These are phyloP conservation scores for Salvia splendens DNA, from an alignment of 257 asterid genomes.

Conservation along the genomic window DNA sequence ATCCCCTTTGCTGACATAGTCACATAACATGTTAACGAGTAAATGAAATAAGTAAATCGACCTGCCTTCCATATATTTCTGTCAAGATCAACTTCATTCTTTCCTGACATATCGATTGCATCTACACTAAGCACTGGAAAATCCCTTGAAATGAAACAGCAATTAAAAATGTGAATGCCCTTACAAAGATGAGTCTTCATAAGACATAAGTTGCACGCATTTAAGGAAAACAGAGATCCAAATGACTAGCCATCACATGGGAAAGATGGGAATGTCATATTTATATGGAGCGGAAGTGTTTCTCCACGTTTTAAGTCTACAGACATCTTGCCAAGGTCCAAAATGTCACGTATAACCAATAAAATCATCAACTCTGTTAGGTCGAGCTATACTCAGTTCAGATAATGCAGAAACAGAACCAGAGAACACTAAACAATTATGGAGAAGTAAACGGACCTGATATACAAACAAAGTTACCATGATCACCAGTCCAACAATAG, in stretches of 20 bases:
- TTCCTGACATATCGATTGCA: conserved; percentile 98
- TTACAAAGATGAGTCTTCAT: conserved; percentile 7
- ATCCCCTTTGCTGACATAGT: neutral
- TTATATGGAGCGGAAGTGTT: conserved; percentile 94
- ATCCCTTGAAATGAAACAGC: conserved; percentile 17
- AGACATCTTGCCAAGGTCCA: conserved; percentile 65
- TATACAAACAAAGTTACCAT: conserved; percentile 89
- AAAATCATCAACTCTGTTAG: neutral
- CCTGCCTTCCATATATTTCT: conserved; percentile 96
- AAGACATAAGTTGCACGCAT: neutral
- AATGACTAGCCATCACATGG: conserved; percentile 91
- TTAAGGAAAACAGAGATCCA: conserved; percentile 24
- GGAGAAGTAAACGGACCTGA: conserved; percentile 57
- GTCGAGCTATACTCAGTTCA: conserved; percentile 14
- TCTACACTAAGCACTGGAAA: conserved; percentile 86
- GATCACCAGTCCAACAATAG: conserved; percentile 80
- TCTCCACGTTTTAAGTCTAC: conserved; percentile 95
- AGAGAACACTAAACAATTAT: neutral
- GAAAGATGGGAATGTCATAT: conserved; percentile 92
- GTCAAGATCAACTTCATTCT: conserved; percentile 99
- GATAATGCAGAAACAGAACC: neutral
- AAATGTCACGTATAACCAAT: conserved; percentile 25
- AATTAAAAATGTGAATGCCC: conserved; percentile 17
- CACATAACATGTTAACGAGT: conserved; percentile 13
- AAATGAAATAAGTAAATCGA: conserved; percentile 22